Evolutionary conservation across 805 yeast species (phyloP).

Genomic region (Saccharomycopsis amapae): DNA sequence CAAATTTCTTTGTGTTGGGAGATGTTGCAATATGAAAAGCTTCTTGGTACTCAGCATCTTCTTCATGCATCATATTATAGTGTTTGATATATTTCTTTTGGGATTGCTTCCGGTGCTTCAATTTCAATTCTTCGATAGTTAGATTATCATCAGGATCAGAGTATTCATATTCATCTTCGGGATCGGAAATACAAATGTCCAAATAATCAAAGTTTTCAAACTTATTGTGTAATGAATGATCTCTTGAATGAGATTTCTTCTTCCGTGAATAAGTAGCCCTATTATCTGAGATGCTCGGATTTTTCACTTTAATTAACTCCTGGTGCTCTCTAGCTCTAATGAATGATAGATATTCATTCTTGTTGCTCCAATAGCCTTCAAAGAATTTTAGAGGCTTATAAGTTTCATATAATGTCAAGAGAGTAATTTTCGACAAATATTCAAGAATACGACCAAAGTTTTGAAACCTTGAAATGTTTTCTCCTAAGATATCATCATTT

Average conservation of each 20-base stretch:
- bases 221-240: neutral
- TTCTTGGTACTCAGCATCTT: conserved; percentile 1
- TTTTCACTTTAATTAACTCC: neutral
- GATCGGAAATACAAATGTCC: conserved; percentile 18
- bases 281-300: neutral
- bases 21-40: neutral
- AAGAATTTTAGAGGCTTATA: conserved; percentile 18
- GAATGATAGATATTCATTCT: conserved; percentile 17
- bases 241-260: neutral
- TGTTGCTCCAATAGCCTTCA: conserved; percentile 18
- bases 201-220: conserved; percentile 17
- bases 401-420: conserved; percentile 17
- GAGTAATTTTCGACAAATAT: conserved; percentile 10
- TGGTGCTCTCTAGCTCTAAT: conserved; percentile 14
- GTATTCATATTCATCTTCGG: conserved; percentile 11
- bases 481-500: no score
- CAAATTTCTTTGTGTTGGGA: conserved; percentile 8
- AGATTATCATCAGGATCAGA: conserved; percentile 18
- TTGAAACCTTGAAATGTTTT: conserved; percentile 7
- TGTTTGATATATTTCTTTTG: conserved; percentile 6
- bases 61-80: conserved; percentile 2
- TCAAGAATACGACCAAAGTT: conserved; percentile 2
- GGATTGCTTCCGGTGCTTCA: conserved; percentile 1
- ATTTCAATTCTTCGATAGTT: conserved; percentile 8
- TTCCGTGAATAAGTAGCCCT: neutral